Evolutionary conservation across 2,329 filamentous ascomycete species (phyloP).

Genomic region (Fusarium gaditjirri): DNA sequence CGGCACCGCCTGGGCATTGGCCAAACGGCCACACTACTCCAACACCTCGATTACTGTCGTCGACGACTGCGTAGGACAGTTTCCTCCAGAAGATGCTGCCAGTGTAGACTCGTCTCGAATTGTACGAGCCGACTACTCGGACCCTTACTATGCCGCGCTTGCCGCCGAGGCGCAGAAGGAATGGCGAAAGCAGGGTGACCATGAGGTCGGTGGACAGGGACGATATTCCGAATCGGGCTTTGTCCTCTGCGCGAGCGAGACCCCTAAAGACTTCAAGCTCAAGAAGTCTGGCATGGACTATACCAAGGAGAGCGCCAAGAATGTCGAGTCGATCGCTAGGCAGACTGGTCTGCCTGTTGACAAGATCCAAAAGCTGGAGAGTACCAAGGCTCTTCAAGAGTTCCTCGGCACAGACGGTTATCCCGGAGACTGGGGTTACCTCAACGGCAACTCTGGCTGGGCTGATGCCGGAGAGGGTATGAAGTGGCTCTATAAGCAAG

Average conservation of each 20-base stretch:
- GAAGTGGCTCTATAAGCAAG: slow-evolving; percentile 67
- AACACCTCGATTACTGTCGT: slow-evolving; percentile 67
- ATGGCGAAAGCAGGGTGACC: slow-evolving; percentile 71
- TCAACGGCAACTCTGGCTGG: slow-evolving; percentile 82
- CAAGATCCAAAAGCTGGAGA: slow-evolving; percentile 59
- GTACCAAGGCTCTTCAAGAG: slow-evolving; percentile 55
- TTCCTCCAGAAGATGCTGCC: slow-evolving; percentile 68
- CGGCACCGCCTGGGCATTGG: slow-evolving; percentile 73
- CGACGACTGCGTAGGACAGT: slow-evolving; percentile 65
- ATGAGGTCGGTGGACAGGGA: slow-evolving; percentile 68
- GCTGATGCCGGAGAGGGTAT: slow-evolving; percentile 79
- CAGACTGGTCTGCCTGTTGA: slow-evolving; percentile 52
- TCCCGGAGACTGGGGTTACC: slow-evolving; percentile 74
- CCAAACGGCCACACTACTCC: slow-evolving; percentile 67
- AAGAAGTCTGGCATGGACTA: slow-evolving; percentile 66
- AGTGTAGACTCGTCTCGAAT: slow-evolving; percentile 73
- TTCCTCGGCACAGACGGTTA: slow-evolving; percentile 60
- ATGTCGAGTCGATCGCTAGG: slow-evolving; percentile 63
- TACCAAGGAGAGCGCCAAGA: slow-evolving; percentile 68
- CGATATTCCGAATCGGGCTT: slow-evolving; percentile 79
- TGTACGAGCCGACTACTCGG: slow-evolving; percentile 81
- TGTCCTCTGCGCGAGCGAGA: slow-evolving; percentile 68
- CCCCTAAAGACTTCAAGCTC: slow-evolving; percentile 42
- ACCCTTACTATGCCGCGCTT: slow-evolving; percentile 79
- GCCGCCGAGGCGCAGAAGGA: slow-evolving; percentile 74